Base-by-base conservation (phyloP, 1,284 basidiomycete genomes). In the Cryptococcus sp. region DNA sequence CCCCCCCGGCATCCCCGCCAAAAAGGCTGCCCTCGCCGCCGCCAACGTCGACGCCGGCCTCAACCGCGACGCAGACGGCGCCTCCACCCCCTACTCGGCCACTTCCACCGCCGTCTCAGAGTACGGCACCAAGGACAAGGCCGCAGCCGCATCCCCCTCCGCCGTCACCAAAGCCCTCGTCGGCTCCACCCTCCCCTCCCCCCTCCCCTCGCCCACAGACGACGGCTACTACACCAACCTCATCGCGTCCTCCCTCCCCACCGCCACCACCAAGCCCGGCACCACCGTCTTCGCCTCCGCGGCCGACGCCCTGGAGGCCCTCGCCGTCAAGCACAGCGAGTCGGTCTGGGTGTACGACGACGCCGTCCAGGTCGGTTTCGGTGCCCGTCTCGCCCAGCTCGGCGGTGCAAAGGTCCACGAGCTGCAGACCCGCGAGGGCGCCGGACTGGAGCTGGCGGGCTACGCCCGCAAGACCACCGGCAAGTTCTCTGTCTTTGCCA, bases 371-470 rank as follows among this genome's bases (percentile, higher is more conserved):
- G 65, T 77, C 23, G 76, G 75, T 9, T 75, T 77, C 53, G 76
- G 76, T 12, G 39, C 56, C 20, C 59, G 65, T 42, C 53, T 63
- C 16, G 39, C 56, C 21, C 47, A 48, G 18, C 61, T 56, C n/a
- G 60, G 50, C 12, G 51, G 59, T n/a, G 46, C 40, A 2, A 81
- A 84, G 54, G 84, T 88, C 9, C 80, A 88, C 58, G 78, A 82
- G 53, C 79, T 93, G 53, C 91, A 95, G 79, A 91, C 89, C n/a
- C 82, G 92, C 56, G 82, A 87, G 16, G 92, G 92, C 48, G 91
- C 92, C 20, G 92, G 92, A 16, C 78, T 91, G 55, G 84, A 84
- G 67, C 80, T 96, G 59, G 84, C 90, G 40, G 92, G 92, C 16
- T 84, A 90, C 60, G 63, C 73, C 44, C 62, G 62, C 18, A 76